These are phyloP conservation scores for Lactarius hengduanensis DNA, from an alignment of 768 basidiomycete genomes.

Conservation along the genomic window DNA sequence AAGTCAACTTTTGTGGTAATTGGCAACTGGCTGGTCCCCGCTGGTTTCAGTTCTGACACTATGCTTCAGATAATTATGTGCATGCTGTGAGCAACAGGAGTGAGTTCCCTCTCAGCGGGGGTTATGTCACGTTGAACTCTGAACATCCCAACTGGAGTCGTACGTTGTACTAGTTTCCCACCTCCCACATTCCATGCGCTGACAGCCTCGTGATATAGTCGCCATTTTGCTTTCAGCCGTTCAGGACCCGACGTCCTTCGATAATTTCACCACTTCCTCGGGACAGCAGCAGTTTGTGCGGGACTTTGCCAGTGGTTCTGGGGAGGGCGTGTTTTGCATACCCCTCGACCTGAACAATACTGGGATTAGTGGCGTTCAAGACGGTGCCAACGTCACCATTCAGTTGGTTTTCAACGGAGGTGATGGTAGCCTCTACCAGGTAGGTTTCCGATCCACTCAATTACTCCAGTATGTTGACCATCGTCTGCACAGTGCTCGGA, in stretches of 20 bases:
- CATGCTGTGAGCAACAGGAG: conserved; percentile 54
- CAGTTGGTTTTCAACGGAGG: conserved; percentile 68
- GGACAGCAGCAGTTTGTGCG: conserved; percentile 40
- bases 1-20: conserved; percentile 66
- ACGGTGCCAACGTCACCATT: conserved; percentile 73
- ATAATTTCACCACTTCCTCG: conserved; percentile 54
- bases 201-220: conserved; percentile 37
- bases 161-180: conserved; percentile 35
- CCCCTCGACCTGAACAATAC: conserved; percentile 57
- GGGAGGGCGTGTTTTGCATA: conserved; percentile 66
- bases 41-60: conserved; percentile 1
- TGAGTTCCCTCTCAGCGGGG: conserved; percentile 63
- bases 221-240: conserved; percentile 54
- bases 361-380: conserved; percentile 48
- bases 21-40: background rate
- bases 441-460: conserved; percentile 30
- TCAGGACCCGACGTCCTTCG: conserved; percentile 59
- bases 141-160: conserved; percentile 64
- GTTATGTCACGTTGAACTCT: conserved; percentile 60
- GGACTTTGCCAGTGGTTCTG: conserved; percentile 48
- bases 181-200: background rate
- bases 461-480: conserved; percentile 16
- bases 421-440: conserved; percentile 72
- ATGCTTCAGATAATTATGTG: conserved; percentile 58
- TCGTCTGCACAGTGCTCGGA: conserved; percentile 63